phyloP scores from a whole-genome alignment of 73 alveolate species.

The Strombidium stylifer region DNA sequence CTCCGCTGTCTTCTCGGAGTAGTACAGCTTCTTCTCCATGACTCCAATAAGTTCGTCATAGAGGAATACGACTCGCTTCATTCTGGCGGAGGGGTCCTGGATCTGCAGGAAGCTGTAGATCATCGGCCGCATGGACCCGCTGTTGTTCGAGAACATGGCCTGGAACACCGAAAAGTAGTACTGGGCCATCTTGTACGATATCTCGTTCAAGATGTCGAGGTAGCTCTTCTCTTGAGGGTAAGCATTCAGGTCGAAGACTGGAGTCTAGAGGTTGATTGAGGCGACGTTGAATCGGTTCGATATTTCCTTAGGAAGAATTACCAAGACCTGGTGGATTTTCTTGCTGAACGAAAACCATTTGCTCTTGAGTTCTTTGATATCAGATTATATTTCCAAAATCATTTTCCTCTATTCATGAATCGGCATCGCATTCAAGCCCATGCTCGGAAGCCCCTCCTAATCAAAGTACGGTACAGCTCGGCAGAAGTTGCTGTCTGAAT shows the following conservation, averaged over 20 bases:
- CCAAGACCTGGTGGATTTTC: constrained; percentile 33
- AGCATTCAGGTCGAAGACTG: constrained; percentile 38
- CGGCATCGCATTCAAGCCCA: no score
- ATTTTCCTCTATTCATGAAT: no score
- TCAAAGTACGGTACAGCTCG: constrained; percentile 44
- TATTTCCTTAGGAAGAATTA: constrained; percentile 48
- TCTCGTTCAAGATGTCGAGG: constrained; percentile 37
- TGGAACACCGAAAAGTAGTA: constrained; percentile 54
- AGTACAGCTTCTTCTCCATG: constrained; percentile 48
- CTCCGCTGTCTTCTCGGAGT: constrained; percentile 57
- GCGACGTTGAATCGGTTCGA: constrained; percentile 55
- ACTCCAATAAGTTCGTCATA: constrained; percentile 45
- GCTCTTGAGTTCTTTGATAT: constrained; percentile 43
- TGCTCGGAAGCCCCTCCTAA: constrained; percentile 5
- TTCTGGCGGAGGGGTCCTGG: constrained; percentile 39
- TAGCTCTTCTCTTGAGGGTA: constrained; percentile 11
- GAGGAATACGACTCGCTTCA: constrained; percentile 24
- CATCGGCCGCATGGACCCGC: constrained; percentile 26
- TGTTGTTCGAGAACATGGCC: constrained; percentile 53
- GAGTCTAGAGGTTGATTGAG: constrained; percentile 40
- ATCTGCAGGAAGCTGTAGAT: constrained; percentile 28
- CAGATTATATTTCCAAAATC: no score
- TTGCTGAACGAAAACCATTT: constrained; percentile 58
- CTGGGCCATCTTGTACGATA: constrained; percentile 53
- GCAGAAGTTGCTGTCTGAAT: constrained; percentile 45